A percentile compares a stretch with the other conserved stretches of the same genome.
These are phyloP conservation scores for Apocynum venetum DNA, from an alignment of 257 asterid genomes.

Conservation along the genomic window DNA sequence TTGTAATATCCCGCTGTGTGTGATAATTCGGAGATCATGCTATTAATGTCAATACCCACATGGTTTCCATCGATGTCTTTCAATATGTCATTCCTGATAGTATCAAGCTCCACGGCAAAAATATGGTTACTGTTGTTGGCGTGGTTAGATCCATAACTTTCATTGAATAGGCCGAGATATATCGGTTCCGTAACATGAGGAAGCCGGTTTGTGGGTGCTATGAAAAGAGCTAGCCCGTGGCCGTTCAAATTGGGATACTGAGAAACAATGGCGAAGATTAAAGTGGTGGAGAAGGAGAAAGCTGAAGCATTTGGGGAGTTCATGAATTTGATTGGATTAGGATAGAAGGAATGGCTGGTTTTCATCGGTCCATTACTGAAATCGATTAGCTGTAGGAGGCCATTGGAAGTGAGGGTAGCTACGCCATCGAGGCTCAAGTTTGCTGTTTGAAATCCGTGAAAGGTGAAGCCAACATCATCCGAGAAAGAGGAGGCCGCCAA, in stretches of 20 bases:
- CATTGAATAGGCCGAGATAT: slow-evolving; percentile 22
- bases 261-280: slow-evolving; percentile 21
- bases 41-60: slow-evolving; percentile 22
- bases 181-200: not conserved
- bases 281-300: slow-evolving; percentile 27
- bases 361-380: not conserved
- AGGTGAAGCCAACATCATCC: slow-evolving; percentile 3
- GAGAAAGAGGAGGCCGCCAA: not conserved
- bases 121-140: slow-evolving; percentile 18
- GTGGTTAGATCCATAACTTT: not conserved
- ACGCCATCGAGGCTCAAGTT: slow-evolving; percentile 23
- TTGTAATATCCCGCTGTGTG: slow-evolving; percentile 29
- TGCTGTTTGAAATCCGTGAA: slow-evolving; percentile 17
- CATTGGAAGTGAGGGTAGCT: slow-evolving; percentile 16
- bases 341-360: slow-evolving; percentile 18
- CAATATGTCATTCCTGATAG: slow-evolving; percentile 1
- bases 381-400: slow-evolving; percentile 21
- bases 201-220: slow-evolving; percentile 18
- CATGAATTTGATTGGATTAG: slow-evolving; percentile 17
- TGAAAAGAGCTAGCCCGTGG: slow-evolving; percentile 20
- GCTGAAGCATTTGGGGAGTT: slow-evolving; percentile 3
- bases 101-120: slow-evolving; percentile 29
- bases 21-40: not conserved
- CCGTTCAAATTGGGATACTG: slow-evolving; percentile 8
- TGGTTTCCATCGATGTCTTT: slow-evolving; percentile 25